Base-by-base conservation (phyloP, 371 early-diverging fungal species). In the Nosema muscidifuracis region DNA sequence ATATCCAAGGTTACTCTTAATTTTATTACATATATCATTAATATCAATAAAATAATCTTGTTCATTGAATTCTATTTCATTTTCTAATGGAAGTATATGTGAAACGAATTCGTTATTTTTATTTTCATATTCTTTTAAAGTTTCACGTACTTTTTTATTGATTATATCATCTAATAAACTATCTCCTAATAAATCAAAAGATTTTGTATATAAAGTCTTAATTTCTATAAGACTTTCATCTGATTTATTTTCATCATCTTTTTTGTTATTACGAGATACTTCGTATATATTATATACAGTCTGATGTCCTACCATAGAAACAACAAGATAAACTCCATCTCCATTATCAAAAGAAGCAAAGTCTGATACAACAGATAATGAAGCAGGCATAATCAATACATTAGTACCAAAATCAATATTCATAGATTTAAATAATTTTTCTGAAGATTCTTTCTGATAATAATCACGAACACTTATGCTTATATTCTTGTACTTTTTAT, bases 241-340 rank as follows among this genome's bases (percentile, higher is more conserved):
- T n/a, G n/a, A n/a, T n/a, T n/a, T n/a, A n/a, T n/a, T n/a, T n/a
- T n/a, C n/a, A n/a, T n/a, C n/a, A n/a, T n/a, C n/a, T 18, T 34
- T 36, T 20, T 60, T 24, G 9, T 60, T 18, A 18, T 1, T 24
- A 18, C 6, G 1, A 13, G 15, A 2, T 3, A 36, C 22, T 34
- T 60, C 26, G 18, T 60, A 60, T 24, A 60, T 20, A 18, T 13
- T 60, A 60, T 2, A 60, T 18, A 60, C 60, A 31, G 22, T 36
- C 18, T 16, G 1, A 36, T 60, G 2, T 34, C 60, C 60, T 60
- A 34, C 2, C 18, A 22, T 34, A 34, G 7, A 16, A 18, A 60
- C 15, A 22, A 60, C 28, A 16, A 13, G 10, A 7, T 26, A 26
- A 7, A 4, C 24, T 22, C 2, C 2, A 12, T 24, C 18, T 1